A percentile compares a stretch with the other conserved stretches of the same genome.
These are phyloP conservation scores for Fragaria vesca DNA, from an alignment of 306 rosid species.

Conservation along the genomic window DNA sequence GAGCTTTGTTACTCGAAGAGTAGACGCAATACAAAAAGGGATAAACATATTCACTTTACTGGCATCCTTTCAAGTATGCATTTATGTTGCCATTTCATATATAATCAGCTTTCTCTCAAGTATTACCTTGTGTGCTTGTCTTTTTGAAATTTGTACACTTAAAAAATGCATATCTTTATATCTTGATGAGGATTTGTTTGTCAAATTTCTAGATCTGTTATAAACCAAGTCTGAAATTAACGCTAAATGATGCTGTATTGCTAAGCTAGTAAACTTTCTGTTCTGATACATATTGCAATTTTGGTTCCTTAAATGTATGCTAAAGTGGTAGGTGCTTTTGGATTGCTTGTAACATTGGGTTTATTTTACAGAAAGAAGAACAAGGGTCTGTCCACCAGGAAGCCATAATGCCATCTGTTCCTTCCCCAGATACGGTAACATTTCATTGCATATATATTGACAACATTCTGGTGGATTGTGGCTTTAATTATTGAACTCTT, in stretches of 20 bases:
- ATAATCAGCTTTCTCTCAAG: not conserved
- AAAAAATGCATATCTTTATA: not conserved
- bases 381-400: constrained; percentile 72
- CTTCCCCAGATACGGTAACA: constrained; percentile 67
- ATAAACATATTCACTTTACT: constrained; percentile 68
- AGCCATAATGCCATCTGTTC: constrained; percentile 62
- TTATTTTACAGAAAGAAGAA: constrained; percentile 72
- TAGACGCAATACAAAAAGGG: constrained; percentile 92
- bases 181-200: not conserved
- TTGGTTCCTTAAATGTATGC: not conserved
- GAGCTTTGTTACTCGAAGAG: constrained; percentile 94
- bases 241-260: not conserved
- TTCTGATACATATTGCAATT: constrained; percentile 5
- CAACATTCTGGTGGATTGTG: not conserved
- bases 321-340: not conserved
- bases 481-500: constrained; percentile 14
- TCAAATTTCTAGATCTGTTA: not conserved
- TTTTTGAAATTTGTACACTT: not conserved
- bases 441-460: constrained; percentile 4
- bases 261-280: not conserved
- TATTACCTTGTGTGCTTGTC: not conserved
- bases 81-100: constrained; percentile 20
- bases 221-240: not conserved
- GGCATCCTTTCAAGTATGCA: constrained; percentile 86
- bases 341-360: constrained; percentile 19